Conservation (phyloP, 352 stramenopile species). For the Pythium plurisporium region DNA sequence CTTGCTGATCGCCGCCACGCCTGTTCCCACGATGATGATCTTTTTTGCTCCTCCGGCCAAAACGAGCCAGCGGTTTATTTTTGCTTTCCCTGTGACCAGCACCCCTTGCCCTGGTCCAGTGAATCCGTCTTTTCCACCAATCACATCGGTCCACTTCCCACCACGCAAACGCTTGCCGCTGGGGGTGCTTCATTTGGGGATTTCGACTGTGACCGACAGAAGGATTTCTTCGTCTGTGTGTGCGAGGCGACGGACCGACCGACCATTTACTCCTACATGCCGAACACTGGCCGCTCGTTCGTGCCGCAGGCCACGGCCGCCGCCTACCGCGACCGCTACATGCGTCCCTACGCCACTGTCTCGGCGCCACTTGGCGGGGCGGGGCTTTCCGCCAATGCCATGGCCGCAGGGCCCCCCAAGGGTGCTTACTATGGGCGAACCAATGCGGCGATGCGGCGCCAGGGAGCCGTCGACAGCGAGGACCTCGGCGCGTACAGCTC, state of each 20-base stretch:
- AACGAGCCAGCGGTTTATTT: background rate
- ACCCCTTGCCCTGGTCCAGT: constrained; percentile 15
- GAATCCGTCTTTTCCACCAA: constrained; percentile 16
- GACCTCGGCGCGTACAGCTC: background rate
- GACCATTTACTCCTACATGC: constrained; percentile 5
- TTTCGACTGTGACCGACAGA: constrained; percentile 7
- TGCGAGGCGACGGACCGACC: background rate
- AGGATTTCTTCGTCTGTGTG: constrained; percentile 3
- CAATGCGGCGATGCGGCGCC: background rate
- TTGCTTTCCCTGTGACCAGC: background rate
- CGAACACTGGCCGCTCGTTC: constrained; percentile 25
- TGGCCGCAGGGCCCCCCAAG: background rate
- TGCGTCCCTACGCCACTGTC: constrained; percentile 24
- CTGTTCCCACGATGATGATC: constrained; percentile 15
- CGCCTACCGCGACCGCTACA: constrained; percentile 22
- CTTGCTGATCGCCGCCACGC: constrained; percentile 1
- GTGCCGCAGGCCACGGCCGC: constrained; percentile 5
- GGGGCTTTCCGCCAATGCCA: background rate
- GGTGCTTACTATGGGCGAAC: background rate
- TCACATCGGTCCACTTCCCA: constrained; percentile 6
- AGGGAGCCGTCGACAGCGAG: background rate
- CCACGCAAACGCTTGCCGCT: constrained; percentile 14
- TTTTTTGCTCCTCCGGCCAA: constrained; percentile 1
- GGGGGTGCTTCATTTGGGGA: constrained; percentile 17
- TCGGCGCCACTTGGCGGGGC: constrained; percentile 10